A percentile compares a stretch with the other conserved stretches of the same genome.
Conservation (phyloP, 441 rosid species). For the Macaranga tanarius region DNA sequence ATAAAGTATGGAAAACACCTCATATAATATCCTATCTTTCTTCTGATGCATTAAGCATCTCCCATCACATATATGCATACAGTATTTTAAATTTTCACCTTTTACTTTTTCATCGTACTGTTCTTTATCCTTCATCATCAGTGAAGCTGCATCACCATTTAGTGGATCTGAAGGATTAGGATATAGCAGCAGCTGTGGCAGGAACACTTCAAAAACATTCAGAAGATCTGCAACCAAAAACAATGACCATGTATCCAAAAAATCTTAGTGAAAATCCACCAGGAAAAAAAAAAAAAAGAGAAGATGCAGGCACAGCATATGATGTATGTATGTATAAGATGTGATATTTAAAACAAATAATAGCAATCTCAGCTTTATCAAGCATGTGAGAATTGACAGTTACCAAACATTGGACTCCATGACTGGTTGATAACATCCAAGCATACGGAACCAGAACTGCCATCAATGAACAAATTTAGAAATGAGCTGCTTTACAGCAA, state of each 20-base stretch:
- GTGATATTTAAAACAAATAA: background rate
- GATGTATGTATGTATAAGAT: background rate
- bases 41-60: background rate
- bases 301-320: background rate
- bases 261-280: conserved; percentile 4
- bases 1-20: background rate
- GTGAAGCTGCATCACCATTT: conserved; percentile 64
- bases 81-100: conserved; percentile 42
- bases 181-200: conserved; percentile 68
- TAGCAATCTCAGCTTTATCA: no score
- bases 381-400: conserved; percentile 17
- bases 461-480: conserved; percentile 13
- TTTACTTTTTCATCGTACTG: conserved; percentile 61
- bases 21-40: background rate
- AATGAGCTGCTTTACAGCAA: background rate
- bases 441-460: conserved; percentile 78
- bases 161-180: conserved; percentile 71
- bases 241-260: conserved; percentile 3
- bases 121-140: conserved; percentile 60
- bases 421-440: conserved; percentile 80
- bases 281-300: background rate
- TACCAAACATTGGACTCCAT: conserved; percentile 90
- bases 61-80: no score
- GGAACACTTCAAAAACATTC: conserved; percentile 63
- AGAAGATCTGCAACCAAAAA: conserved; percentile 52